Evolutionary conservation across 768 basidiomycete genomes (phyloP), one percentile per base, ranked within the genome.

Genomic region (Rickenella mellea): DNA sequence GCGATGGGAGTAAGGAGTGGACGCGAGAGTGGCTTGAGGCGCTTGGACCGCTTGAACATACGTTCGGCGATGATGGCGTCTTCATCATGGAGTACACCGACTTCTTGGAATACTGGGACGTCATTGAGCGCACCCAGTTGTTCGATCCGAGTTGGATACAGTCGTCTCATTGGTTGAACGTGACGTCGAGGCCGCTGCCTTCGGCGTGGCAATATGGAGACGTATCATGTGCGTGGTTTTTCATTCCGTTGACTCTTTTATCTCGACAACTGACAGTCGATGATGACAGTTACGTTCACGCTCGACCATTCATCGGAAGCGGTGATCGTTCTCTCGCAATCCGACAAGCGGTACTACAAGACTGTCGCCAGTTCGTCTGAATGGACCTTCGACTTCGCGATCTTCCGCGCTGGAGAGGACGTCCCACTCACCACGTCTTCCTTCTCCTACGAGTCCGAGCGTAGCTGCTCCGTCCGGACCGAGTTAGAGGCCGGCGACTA

Each of bases 151-250:
- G 58, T 11, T 75, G 73, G 73, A 55, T 60, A 22, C 63, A 70
- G 64, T 62, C 66, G 6, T 68, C 67, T 10, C 67, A 70, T 33
- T 74, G 72, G 73, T 57, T 74, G 4, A 61, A 67, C 28, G 68
- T 71, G n/a, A 61, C 56, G 5, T 51, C 55, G 6, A 60, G 64
- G n/a, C 62, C 68, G 6, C 58, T 69, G 24, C 64, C 68, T 9
- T 60, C 67, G 27, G 71, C 73, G 0, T 76, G 73, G 72, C 64
- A 65, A 3, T 73, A 63, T 39, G 74, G 74, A 12, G 74, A 78
- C 45, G 62, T 78, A 7, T 68, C 71, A 8, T 77, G 74, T 75
- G 45, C 30, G 73, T 45, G 12, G 5, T 26, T n/a, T 14, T 59
- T 19, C 24, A 14, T 28, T 33, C 31, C n/a, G 24, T 21, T n/a